These are phyloP conservation scores for Phialocephala sp. DNA, from an alignment of 2,329 filamentous ascomycete genomes.

Conservation along the genomic window DNA sequence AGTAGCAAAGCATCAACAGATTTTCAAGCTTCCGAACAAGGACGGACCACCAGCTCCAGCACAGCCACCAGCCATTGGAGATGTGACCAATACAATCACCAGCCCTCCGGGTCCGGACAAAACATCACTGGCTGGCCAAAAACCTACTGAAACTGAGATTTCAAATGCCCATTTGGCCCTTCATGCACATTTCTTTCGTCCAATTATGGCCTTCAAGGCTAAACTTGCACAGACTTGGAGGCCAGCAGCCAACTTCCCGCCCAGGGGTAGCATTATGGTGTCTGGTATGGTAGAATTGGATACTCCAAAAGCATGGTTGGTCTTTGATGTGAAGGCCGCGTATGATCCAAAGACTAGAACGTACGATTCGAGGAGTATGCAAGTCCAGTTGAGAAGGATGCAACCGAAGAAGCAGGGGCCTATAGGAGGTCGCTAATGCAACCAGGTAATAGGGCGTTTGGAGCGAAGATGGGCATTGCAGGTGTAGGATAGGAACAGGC, in stretches of 20 bases:
- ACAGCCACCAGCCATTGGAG: slow-evolving; percentile 17
- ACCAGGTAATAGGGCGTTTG: slow-evolving; percentile 5
- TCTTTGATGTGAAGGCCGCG: slow-evolving; percentile 57
- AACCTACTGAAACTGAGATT: slow-evolving; percentile 18
- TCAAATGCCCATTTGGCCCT: slow-evolving; percentile 22
- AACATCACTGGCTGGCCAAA: slow-evolving; percentile 18
- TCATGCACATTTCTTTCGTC: slow-evolving; percentile 34
- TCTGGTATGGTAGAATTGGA: slow-evolving; percentile 61
- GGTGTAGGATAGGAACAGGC: slow-evolving; percentile 13
- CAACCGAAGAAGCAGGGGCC: slow-evolving; percentile 49
- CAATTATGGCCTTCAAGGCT: slow-evolving; percentile 38
- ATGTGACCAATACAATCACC: slow-evolving; percentile 26
- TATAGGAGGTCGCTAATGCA: slow-evolving; percentile 11
- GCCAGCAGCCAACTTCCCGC: slow-evolving; percentile 50
- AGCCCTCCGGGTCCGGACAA: slow-evolving; percentile 18
- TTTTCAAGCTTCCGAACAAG: slow-evolving; percentile 31
- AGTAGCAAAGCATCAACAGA: slow-evolving; percentile 34
- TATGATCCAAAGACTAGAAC: slow-evolving; percentile 61
- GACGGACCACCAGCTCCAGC: slow-evolving; percentile 30
- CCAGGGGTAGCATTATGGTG: slow-evolving; percentile 57
- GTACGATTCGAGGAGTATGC: slow-evolving; percentile 43
- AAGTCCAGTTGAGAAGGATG: slow-evolving; percentile 51
- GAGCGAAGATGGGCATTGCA: slow-evolving; percentile 13
- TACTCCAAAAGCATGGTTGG: slow-evolving; percentile 52
- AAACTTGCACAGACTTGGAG: slow-evolving; percentile 52